These are phyloP conservation scores for Saccharomycopsis sp. DNA, from an alignment of 805 yeast species.

Conservation along the genomic window DNA sequence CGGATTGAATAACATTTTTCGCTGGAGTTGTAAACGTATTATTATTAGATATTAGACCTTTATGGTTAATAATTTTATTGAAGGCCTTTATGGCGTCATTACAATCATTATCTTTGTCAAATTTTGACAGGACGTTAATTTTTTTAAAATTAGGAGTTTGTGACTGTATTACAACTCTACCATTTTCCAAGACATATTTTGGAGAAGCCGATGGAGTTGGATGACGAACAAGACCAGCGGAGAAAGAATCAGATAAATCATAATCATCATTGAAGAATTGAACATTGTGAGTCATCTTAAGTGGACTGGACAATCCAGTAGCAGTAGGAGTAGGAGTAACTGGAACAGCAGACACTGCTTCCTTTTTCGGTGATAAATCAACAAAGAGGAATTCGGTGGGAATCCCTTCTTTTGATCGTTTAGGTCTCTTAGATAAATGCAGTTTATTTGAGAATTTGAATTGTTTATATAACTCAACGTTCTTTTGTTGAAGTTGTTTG, in stretches of 20 bases:
- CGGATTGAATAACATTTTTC: no score
- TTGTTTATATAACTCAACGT: conserved; percentile 16
- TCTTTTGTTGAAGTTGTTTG: neutral
- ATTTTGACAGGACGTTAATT: no score
- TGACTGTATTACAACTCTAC: conserved; percentile 9
- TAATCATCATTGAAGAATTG: neutral
- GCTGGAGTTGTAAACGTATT: neutral
- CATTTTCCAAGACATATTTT: conserved; percentile 17
- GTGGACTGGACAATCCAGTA: neutral
- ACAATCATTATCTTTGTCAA: conserved; percentile 9
- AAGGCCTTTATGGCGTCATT: conserved; percentile 17
- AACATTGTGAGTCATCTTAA: neutral
- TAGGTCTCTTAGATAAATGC: conserved; percentile 7
- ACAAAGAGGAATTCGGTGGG: conserved; percentile 31
- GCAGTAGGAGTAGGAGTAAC: neutral
- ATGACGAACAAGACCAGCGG: neutral
- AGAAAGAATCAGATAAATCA: neutral
- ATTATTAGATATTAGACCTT: neutral
- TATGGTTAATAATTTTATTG: conserved; percentile 5
- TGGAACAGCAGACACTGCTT: neutral
- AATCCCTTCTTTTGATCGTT: conserved; percentile 28
- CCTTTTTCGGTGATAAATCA: conserved; percentile 23
- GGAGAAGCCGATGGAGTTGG: conserved; percentile 12
- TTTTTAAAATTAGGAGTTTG: no score
- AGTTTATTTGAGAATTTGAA: conserved; percentile 15